Evolutionary conservation across 768 basidiomycete genomes (phyloP), one percentile per base, ranked within the genome.

Genomic region (Leccinum longicurvipes): DNA sequence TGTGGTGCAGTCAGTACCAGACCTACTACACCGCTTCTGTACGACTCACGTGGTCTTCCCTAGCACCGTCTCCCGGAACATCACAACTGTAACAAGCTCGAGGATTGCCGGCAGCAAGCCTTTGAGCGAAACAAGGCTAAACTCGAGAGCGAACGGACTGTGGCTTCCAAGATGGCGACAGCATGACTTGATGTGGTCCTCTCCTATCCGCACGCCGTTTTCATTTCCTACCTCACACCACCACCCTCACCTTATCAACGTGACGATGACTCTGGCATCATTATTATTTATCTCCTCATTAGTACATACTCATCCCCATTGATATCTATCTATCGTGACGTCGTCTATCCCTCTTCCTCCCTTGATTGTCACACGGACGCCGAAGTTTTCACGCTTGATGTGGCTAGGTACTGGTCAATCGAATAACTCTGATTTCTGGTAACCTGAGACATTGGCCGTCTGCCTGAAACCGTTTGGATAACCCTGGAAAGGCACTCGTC

Each of bases 51-150:
- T 67, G 55, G 63, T 54, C 60, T 53, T 19, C 24, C 29, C 47
- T 24, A 93, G 89, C 93, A 94, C 68, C 89, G 92, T 57, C 79
- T 95, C 60, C 91, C 93, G 7, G 93, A 94, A 69, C 89, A 91
- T 63, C 92, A 95, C 71, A 80, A 81, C 53, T 95, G 92, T 76
- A 81, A 82, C 61, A 87, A 92, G 58, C 76, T 95, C 59, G 86
- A 89, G 68, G 86, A 86, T 71, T 94, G 92, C 75, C 78, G 87
- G 60, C 87, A 91, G 71, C 87, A 91, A 72, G 92, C 92, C 19
- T 94, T 93, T 68, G 84, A 91, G 61, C 80, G 82, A 67, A 93
- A 94, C 79, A 93, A 93, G 83, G 79, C 76, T 51, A 90, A 90
- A 75, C 76, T 94, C 55, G 91, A 93, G 79, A 85, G 85, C 63